These are phyloP conservation scores for Xerocomus amazonicus DNA, from an alignment of 1,284 basidiomycete genomes.

Conservation along the genomic window DNA sequence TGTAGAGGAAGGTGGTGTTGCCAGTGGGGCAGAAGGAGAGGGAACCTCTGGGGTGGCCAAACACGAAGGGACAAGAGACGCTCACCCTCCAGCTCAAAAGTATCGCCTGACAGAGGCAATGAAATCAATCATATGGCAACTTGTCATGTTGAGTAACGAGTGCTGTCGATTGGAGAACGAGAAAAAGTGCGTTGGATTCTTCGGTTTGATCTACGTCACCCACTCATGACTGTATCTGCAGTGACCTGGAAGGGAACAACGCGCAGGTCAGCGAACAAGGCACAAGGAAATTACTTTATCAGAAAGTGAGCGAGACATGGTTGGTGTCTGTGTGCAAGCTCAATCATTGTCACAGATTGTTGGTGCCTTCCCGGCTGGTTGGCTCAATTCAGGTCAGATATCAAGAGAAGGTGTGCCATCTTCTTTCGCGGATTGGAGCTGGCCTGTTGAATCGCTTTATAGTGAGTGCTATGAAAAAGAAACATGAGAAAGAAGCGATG, in stretches of 20 bases:
- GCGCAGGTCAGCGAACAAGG: constrained; percentile 77
- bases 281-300: constrained; percentile 69
- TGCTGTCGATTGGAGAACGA: constrained; percentile 77
- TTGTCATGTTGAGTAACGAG: constrained; percentile 77
- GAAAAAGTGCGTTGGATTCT: constrained; percentile 61
- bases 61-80: constrained; percentile 37
- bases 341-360: constrained; percentile 50
- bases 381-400: constrained; percentile 51
- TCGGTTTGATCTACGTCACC: background rate
- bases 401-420: constrained; percentile 46
- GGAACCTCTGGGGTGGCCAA: constrained; percentile 26
- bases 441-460: background rate
- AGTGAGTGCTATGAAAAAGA: constrained; percentile 81
- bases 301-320: constrained; percentile 46
- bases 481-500: constrained; percentile 60
- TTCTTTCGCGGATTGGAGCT: background rate
- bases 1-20: constrained; percentile 34
- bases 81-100: constrained; percentile 65
- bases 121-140: constrained; percentile 73
- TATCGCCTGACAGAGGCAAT: constrained; percentile 73
- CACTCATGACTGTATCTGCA: constrained; percentile 25
- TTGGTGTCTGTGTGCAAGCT: background rate
- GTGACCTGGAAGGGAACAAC: constrained; percentile 61
- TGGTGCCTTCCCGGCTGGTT: constrained; percentile 53
- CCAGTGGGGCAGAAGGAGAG: constrained; percentile 33